Conservation (phyloP, 352 stramenopile species). For the Discostella stelligera region DNA sequence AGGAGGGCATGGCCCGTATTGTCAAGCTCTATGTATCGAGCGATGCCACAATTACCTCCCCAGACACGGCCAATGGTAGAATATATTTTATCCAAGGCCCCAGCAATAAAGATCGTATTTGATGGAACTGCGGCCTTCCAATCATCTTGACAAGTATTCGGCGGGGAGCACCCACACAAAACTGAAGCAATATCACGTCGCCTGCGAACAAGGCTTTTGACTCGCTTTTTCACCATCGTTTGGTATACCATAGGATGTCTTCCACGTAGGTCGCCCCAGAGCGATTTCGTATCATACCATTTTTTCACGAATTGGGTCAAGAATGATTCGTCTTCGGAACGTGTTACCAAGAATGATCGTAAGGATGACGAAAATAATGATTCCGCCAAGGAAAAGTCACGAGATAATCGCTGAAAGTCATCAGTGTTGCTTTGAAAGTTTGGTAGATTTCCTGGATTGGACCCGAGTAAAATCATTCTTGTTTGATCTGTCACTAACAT, state of each 20-base stretch:
- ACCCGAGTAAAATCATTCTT: constrained; percentile 58
- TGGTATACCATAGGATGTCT: constrained; percentile 33
- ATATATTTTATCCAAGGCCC: constrained; percentile 75
- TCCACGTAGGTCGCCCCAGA: constrained; percentile 66
- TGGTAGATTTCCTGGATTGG: constrained; percentile 56
- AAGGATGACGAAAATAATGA: constrained; percentile 37
- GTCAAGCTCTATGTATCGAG: constrained; percentile 52
- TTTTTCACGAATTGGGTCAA: constrained; percentile 60
- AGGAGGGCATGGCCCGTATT: constrained; percentile 72
- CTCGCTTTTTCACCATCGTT: constrained; percentile 53
- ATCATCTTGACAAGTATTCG: constrained; percentile 53
- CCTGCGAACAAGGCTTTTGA: constrained; percentile 39
- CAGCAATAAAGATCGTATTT: constrained; percentile 68
- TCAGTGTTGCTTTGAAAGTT: constrained; percentile 9
- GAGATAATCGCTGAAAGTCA: constrained; percentile 25
- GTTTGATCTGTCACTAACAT: constrained; percentile 54
- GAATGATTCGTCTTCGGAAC: constrained; percentile 19
- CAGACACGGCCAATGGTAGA: constrained; percentile 48
- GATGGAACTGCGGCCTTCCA: constrained; percentile 50
- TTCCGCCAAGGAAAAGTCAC: constrained; percentile 35
- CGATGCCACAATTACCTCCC: constrained; percentile 35
- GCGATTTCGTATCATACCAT: constrained; percentile 61
- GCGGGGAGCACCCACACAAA: constrained; percentile 59
- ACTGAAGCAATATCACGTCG: constrained; percentile 64
- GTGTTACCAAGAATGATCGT: constrained; percentile 35